A percentile compares a stretch with the other conserved stretches of the same genome.
phyloP scores from a whole-genome alignment of 495 filamentous ascomycete genomes.

The Tetracladium setigerum region DNA sequence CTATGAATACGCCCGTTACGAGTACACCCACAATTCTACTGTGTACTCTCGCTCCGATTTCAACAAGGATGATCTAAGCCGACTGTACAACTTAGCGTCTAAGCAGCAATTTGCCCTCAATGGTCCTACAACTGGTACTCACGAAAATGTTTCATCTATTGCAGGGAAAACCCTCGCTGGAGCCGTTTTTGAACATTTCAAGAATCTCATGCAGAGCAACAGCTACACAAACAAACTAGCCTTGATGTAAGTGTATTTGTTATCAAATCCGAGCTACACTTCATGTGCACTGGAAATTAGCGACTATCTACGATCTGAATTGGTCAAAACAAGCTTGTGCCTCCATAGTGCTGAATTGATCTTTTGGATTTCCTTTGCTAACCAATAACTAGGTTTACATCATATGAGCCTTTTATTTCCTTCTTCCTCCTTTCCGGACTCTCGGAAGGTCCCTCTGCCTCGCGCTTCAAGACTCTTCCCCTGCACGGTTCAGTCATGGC shows the following conservation, averaged over 20 bases:
- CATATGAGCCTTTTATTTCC: conserved; percentile 51
- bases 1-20: conserved; percentile 45
- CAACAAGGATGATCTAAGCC: conserved; percentile 33
- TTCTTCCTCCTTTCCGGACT: conserved; percentile 53
- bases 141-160: conserved; percentile 40
- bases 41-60: conserved; percentile 31
- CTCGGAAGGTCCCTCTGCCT: conserved; percentile 18
- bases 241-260: background rate
- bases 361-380: too few species aligned
- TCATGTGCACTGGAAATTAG: too few species aligned
- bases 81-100: conserved; percentile 50
- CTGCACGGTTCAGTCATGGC: conserved; percentile 49
- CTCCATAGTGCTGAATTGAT: too few species aligned
- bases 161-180: conserved; percentile 49
- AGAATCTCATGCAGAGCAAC: conserved; percentile 27
- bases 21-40: conserved; percentile 56
- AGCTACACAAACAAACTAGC: too few species aligned
- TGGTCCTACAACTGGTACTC: conserved; percentile 34
- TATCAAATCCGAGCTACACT: background rate
- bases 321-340: too few species aligned
- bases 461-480: conserved; percentile 51
- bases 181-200: conserved; percentile 42
- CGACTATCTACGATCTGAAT: too few species aligned
- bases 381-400: conserved; percentile 1
- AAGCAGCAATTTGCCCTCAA: conserved; percentile 50